Percentiles rank a stretch among this genome's conserved stretches.
Evolutionary conservation across 208 protist species (phyloP).

Genomic region (Polymyxa betae): DNA sequence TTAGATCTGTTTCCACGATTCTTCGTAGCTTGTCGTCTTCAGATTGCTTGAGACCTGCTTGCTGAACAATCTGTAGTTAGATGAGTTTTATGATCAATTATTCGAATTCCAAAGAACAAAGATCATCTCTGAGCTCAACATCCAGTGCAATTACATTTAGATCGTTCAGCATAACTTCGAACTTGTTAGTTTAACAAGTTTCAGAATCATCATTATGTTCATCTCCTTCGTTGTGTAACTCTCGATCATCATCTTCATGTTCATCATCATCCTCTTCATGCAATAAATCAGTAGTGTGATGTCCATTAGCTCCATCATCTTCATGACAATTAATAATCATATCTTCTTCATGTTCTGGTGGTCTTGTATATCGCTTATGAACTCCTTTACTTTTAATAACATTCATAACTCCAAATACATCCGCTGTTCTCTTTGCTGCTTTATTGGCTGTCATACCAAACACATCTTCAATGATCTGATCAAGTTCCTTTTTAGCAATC

Average conservation of each 20-base stretch:
- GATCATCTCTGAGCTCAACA: no score
- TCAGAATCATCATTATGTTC: background rate
- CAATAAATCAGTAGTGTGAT: background rate
- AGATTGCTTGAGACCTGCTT: no score
- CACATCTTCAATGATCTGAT: conserved; percentile 31
- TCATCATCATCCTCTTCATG: background rate
- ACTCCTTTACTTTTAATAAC: conserved; percentile 45
- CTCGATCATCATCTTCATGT: background rate
- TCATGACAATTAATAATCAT: background rate
- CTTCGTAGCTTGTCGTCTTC: no score
- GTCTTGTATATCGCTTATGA: conserved; percentile 16
- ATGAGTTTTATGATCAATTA: no score
- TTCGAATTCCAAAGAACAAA: no score
- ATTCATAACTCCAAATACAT: background rate
- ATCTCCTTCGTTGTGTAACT: background rate
- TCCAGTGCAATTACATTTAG: no score
- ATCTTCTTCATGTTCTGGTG: background rate
- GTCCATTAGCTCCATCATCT: background rate
- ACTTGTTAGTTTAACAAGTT: background rate
- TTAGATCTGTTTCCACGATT: no score
- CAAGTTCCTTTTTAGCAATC: background rate
- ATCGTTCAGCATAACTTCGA: no score
- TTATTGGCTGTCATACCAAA: background rate
- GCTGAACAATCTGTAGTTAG: no score
- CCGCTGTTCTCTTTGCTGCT: background rate